Percentiles rank a stretch among this genome's conserved stretches.
Evolutionary conservation across 495 filamentous ascomycete species (phyloP).

Genomic region (Penicillium cinerascens): DNA sequence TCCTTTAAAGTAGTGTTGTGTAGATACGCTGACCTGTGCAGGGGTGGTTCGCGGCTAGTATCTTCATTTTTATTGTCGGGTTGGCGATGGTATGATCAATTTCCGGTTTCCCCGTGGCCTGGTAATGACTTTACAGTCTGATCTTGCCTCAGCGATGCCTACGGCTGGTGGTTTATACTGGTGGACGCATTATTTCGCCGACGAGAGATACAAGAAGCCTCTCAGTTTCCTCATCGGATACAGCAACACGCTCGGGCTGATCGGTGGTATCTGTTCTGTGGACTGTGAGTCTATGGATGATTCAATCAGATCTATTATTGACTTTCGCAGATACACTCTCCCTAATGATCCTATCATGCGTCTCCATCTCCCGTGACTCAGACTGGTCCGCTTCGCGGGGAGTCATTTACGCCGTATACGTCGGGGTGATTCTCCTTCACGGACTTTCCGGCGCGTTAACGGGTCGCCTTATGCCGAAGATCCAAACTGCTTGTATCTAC

Average conservation of each 20-base stretch:
- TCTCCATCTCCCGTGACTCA: conserved; percentile 60
- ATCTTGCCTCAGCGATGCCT: conserved; percentile 65
- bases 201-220: conserved; percentile 53
- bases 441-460: conserved; percentile 50
- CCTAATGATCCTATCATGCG: conserved; percentile 50
- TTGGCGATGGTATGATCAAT: conserved; percentile 53
- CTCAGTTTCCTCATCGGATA: conserved; percentile 68
- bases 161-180: conserved; percentile 65
- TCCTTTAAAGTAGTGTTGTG: not conserved
- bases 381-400: conserved; percentile 58
- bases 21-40: not conserved
- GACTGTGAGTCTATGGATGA: conserved; percentile 41
- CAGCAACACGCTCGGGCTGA: conserved; percentile 65
- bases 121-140: conserved; percentile 38
- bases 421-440: conserved; percentile 56
- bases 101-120: not conserved
- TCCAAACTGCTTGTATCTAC: conserved; percentile 60
- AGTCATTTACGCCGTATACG: conserved; percentile 59
- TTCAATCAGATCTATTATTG: not conserved
- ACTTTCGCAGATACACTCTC: conserved; percentile 41
- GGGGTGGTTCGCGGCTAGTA: conserved; percentile 63
- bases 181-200: conserved; percentile 69
- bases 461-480: conserved; percentile 58
- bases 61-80: conserved; percentile 62
- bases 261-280: conserved; percentile 59